Conservation (phyloP, 169 alveolate species). For the Eimeria acervulina region DNA sequence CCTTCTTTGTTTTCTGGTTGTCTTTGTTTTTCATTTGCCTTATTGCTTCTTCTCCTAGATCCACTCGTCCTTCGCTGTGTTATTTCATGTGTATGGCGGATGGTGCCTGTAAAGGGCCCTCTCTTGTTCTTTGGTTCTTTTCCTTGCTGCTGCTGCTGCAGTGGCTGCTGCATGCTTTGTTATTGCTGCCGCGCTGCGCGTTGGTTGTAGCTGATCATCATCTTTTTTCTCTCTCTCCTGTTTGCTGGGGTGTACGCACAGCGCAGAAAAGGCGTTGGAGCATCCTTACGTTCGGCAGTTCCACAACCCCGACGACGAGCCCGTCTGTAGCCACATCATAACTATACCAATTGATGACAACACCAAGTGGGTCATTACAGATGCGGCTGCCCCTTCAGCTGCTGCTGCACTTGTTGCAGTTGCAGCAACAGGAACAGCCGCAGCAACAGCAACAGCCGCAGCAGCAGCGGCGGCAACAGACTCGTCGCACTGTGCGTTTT, state of each 20-base stretch:
- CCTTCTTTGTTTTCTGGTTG: no score
- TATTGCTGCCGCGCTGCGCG: not conserved
- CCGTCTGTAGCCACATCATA: constrained; percentile 88
- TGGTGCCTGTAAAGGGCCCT: no score
- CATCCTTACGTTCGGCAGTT: constrained; percentile 95
- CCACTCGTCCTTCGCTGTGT: no score
- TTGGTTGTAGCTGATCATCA: not conserved
- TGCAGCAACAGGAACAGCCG: not conserved
- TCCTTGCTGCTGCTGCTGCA: no score
- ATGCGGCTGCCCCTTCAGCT: not conserved
- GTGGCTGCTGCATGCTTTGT: not conserved
- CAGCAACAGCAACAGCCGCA: not conserved
- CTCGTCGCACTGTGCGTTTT: not conserved
- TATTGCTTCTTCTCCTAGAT: no score
- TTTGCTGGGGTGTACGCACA: constrained; percentile 61
- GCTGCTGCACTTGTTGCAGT: not conserved
- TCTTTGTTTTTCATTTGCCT: no score
- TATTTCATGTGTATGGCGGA: no score
- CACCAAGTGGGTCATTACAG: constrained; percentile 70
- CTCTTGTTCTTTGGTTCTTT: no score
- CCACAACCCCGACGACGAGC: constrained; percentile 96
- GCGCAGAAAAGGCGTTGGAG: constrained; percentile 94
- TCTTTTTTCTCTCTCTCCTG: not conserved
- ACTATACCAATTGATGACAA: constrained; percentile 87
- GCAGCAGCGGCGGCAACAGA: not conserved